These are phyloP conservation scores for Alloteropsis angusta DNA, from an alignment of 202 grass and related monocot species.

Conservation along the genomic window DNA sequence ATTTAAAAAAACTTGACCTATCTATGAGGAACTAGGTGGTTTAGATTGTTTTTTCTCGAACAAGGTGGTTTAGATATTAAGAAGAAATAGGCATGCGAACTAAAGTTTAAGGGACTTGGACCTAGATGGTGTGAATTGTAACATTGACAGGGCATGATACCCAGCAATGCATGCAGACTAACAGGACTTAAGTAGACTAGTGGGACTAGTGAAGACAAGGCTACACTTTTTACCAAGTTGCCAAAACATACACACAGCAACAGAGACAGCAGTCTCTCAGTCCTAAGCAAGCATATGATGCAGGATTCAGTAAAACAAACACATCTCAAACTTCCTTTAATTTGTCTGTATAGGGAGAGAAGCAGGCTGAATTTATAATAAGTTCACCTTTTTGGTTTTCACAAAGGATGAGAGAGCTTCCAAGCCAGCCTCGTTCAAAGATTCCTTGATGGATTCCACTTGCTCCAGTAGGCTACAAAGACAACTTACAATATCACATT, in stretches of 20 bases:
- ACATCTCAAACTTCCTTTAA: neutral
- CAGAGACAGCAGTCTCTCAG: neutral
- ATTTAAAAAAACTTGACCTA: neutral
- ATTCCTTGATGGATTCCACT: slow-evolving; percentile 79
- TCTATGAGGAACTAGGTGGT: neutral
- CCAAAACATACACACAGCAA: neutral
- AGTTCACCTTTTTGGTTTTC: slow-evolving; percentile 70
- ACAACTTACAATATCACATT: slow-evolving; percentile 1
- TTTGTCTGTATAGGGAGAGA: neutral
- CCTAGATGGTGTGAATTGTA: neutral
- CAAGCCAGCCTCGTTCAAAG: slow-evolving; percentile 56
- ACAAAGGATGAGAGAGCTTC: slow-evolving; percentile 63
- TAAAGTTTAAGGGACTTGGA: neutral
- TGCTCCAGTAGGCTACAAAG: slow-evolving; percentile 68
- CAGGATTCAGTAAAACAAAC: neutral
- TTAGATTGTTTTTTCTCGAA: too few species aligned
- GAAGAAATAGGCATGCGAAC: neutral
- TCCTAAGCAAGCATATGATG: neutral
- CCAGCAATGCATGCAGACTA: neutral
- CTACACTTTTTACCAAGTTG: neutral
- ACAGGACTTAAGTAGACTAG: neutral
- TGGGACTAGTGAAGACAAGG: neutral
- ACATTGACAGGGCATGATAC: neutral
- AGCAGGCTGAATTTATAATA: neutral
- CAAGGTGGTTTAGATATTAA: neutral